Evolutionary conservation across 805 yeast species (phyloP).

Genomic region (Komagataella pastoris): DNA sequence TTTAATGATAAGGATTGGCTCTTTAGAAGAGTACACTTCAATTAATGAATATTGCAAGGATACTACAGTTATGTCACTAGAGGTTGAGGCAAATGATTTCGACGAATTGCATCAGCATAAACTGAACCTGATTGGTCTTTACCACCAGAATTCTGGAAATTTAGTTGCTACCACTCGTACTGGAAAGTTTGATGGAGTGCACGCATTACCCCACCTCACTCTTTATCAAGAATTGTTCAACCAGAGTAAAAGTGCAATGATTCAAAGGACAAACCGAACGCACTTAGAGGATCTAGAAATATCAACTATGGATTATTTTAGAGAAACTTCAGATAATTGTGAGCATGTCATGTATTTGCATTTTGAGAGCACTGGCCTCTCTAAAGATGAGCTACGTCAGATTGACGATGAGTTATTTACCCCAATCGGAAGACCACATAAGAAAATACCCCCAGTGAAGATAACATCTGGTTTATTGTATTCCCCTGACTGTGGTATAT

Average conservation of each 20-base stretch:
- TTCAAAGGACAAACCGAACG: slow-evolving; percentile 29
- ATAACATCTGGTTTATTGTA: slow-evolving; percentile 49
- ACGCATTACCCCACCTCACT: slow-evolving; percentile 46
- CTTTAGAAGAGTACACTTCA: background rate
- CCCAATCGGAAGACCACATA: slow-evolving; percentile 74
- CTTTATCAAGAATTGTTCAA: slow-evolving; percentile 28
- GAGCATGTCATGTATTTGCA: slow-evolving; percentile 65
- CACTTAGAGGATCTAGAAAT: slow-evolving; percentile 24
- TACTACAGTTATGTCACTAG: slow-evolving; percentile 21
- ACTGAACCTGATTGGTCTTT: slow-evolving; percentile 43
- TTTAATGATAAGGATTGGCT: background rate
- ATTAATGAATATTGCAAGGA: slow-evolving; percentile 2
- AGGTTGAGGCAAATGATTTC: slow-evolving; percentile 22
- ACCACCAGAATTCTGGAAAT: slow-evolving; percentile 55
- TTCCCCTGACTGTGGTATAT: slow-evolving; percentile 82
- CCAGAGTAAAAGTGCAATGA: slow-evolving; percentile 27
- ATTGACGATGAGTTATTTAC: slow-evolving; percentile 61
- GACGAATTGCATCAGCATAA: slow-evolving; percentile 35
- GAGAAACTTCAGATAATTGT: slow-evolving; percentile 34
- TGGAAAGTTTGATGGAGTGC: slow-evolving; percentile 50
- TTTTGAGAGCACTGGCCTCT: slow-evolving; percentile 43
- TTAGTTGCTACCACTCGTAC: slow-evolving; percentile 44
- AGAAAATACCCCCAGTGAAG: slow-evolving; percentile 39
- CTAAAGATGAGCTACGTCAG: slow-evolving; percentile 34
- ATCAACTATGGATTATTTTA: slow-evolving; percentile 20